phyloP scores from a whole-genome alignment of 495 filamentous ascomycete species.

The Platismatia glauca region DNA sequence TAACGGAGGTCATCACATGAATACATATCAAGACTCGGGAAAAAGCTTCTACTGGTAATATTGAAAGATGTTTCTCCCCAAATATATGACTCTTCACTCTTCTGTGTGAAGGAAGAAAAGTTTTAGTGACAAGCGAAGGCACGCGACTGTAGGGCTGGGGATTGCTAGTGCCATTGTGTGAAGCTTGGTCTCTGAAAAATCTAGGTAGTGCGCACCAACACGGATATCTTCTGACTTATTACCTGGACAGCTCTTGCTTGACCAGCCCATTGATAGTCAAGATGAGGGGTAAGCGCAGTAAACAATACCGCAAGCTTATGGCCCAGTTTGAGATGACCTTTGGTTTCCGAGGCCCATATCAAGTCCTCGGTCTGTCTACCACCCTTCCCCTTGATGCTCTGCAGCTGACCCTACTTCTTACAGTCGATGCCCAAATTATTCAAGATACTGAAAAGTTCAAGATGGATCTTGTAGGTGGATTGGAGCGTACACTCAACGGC shows the following conservation, averaged over 20 bases:
- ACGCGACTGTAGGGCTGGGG: conserved; percentile 2
- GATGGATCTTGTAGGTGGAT: conserved; percentile 52
- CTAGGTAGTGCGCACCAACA: no score
- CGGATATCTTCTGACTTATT: not conserved
- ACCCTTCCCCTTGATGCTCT: not conserved
- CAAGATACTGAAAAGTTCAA: conserved; percentile 63
- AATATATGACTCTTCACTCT: not conserved
- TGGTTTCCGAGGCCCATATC: conserved; percentile 86
- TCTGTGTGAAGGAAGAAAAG: not conserved
- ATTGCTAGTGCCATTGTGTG: not conserved
- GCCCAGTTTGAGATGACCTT: conserved; percentile 74
- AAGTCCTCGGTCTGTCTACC: conserved; percentile 59
- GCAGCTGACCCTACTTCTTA: conserved; percentile 20
- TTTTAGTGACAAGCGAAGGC: not conserved
- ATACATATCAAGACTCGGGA: conserved; percentile 9
- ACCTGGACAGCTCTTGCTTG: not conserved
- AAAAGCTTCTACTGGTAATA: not conserved
- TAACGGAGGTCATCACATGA: not conserved
- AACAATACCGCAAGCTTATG: conserved; percentile 96
- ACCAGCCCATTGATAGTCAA: not conserved
- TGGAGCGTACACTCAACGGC: conserved; percentile 14
- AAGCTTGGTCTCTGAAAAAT: not conserved
- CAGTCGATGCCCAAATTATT: conserved; percentile 71
- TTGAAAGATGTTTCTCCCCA: not conserved
- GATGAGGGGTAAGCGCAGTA: conserved; percentile 88